Base-by-base conservation (phyloP, 164 flowering plant species). In the Chimonanthus praecox region DNA sequence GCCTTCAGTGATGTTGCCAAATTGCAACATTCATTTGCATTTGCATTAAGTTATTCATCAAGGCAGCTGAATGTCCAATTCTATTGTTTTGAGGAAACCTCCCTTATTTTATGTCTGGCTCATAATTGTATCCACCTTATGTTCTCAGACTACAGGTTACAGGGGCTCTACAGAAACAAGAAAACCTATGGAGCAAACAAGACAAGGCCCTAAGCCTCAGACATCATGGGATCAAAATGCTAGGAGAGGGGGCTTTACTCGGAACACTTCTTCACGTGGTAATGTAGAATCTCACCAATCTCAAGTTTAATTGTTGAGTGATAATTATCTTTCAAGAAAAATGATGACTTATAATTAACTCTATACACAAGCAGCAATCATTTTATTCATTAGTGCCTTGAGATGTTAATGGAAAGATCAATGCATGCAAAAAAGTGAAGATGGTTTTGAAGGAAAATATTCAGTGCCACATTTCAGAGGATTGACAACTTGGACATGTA, bases 211-310 rank as follows among this genome's bases (percentile, higher is more conserved):
- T 43, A 84, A 68, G 20, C 54, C 69, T 71, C 77, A 73, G 47
- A 49, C 83, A 66, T 60, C 46, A 68, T 58, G 82, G 78, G 92
- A 89, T 65, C 92, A 79, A 68, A 87, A 84, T 84, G 81, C 65
- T 80, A 86, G 85, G 70, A 85, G 85, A 77, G 86, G 87, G 68
- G 82, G 60, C 60, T 10, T 54, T 13, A 54, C 80, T 77, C 68
- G 66, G 73, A 91, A 87, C 44, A 86, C 73, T 82, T 20, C 73
- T 77, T 61, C 77, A 49, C 80, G 87, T 80, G 90, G 93, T 84
- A 88, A 83, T 78, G 74, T 66, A 16, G 11, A 73, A 47, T 71
- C 58, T 4, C 58, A 33, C 33, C 49, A 61, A 43, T 7, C 50
- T 18, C 46, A 66, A 71, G 62, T 21, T 72, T 16, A 20, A 20